These are phyloP conservation scores for Albifimbria verrucaria DNA, from an alignment of 2,329 filamentous ascomycete species.

Conservation along the genomic window DNA sequence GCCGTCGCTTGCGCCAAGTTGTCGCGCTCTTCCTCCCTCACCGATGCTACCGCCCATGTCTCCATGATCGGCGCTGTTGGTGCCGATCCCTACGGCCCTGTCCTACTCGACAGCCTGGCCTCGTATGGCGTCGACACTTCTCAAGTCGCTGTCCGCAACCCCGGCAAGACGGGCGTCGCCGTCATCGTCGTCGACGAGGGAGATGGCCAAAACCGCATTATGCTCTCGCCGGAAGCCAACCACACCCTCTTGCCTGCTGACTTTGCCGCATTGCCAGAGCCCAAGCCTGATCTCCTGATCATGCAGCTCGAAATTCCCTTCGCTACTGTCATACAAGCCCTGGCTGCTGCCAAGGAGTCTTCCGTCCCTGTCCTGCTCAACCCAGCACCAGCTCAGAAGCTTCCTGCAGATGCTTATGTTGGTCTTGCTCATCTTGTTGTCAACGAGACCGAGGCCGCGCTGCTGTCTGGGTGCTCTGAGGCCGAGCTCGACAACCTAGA, in stretches of 20 bases:
- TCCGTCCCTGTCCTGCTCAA: constrained; percentile 72
- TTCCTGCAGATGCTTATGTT: constrained; percentile 64
- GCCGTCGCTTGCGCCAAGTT: constrained; percentile 84
- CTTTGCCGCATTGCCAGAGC: constrained; percentile 28
- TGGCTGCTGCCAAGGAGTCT: constrained; percentile 45
- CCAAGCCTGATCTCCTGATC: constrained; percentile 60
- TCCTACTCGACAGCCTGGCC: constrained; percentile 56
- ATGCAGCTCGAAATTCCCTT: constrained; percentile 78
- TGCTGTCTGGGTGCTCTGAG: constrained; percentile 59
- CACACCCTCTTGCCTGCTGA: constrained; percentile 38
- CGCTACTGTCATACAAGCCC: constrained; percentile 59
- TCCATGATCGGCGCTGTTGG: constrained; percentile 75
- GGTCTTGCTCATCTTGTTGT: constrained; percentile 77
- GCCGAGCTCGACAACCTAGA: constrained; percentile 43
- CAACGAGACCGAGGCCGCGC: constrained; percentile 84
- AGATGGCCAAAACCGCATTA: constrained; percentile 72
- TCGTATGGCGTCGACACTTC: constrained; percentile 60
- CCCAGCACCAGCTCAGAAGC: constrained; percentile 70
- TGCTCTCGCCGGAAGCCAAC: constrained; percentile 72
- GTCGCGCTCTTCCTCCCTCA: constrained; percentile 50
- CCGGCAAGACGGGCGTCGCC: constrained; percentile 63
- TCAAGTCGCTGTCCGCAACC: constrained; percentile 43
- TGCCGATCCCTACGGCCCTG: constrained; percentile 60
- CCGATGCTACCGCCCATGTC: constrained; percentile 41
- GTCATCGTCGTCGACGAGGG: constrained; percentile 73